A percentile compares a stretch with the other conserved stretches of the same genome.
phyloP scores from a whole-genome alignment of 2,329 filamentous ascomycete species.

The Clonostachys rhizophaga region DNA sequence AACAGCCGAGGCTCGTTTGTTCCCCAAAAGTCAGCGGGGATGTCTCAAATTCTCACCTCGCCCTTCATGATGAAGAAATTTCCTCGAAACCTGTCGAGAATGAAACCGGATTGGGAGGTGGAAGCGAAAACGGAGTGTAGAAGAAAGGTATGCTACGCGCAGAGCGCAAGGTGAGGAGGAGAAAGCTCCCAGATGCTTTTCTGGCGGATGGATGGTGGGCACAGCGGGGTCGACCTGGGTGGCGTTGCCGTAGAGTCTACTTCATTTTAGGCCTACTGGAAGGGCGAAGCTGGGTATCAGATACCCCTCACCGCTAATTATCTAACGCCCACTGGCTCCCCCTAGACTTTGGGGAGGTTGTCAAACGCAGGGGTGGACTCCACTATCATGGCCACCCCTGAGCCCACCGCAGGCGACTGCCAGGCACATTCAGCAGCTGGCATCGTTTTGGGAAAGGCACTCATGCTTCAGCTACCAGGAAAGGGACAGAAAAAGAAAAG shows the following conservation, averaged over 20 bases:
- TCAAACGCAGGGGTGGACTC: too few species aligned
- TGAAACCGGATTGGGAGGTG: constrained; percentile 7
- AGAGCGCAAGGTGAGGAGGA: constrained; percentile 17
- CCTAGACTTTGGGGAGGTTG: too few species aligned
- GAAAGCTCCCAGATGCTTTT: constrained; percentile 2
- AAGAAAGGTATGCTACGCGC: constrained; percentile 17
- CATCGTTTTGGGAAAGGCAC: not conserved
- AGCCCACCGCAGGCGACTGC: too few species aligned
- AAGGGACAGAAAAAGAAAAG: too few species aligned
- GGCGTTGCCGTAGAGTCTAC: constrained; percentile 6
- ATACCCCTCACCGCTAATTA: constrained; percentile 14
- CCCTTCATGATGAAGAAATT: constrained; percentile 43
- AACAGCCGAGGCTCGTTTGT: not conserved
- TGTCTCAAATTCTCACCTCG: constrained; percentile 37
- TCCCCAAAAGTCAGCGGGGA: not conserved
- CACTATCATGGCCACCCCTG: too few species aligned
- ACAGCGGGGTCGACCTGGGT: constrained; percentile 15
- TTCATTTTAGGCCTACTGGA: not conserved
- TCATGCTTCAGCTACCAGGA: too few species aligned
- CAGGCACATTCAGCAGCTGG: too few species aligned
- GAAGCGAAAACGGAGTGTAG: constrained; percentile 4
- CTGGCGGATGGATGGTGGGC: constrained; percentile 16
- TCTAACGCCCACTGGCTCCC: too few species aligned
- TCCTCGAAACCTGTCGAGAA: constrained; percentile 3
- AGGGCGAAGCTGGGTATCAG: constrained; percentile 1